phyloP scores from a whole-genome alignment of 2,329 filamentous ascomycete species.

The Nemania abortiva region DNA sequence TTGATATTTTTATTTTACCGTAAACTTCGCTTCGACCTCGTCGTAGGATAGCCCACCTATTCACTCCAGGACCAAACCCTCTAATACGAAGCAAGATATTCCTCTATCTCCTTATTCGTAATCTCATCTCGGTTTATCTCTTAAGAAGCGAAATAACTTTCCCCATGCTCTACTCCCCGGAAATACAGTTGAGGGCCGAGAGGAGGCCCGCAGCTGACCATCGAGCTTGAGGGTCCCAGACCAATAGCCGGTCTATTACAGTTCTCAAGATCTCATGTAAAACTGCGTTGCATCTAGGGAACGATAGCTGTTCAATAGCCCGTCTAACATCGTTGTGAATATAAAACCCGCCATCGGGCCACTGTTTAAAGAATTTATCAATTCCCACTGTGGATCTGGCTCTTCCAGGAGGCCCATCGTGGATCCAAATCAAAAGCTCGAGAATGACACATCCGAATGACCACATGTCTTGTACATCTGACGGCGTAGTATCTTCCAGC shows the following conservation, averaged over 20 bases:
- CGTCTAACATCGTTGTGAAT: background rate
- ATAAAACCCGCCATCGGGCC: background rate
- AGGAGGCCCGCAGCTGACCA: background rate
- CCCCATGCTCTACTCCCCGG: too few relatives aligned
- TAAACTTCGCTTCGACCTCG: too few relatives aligned
- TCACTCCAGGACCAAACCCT: too few relatives aligned
- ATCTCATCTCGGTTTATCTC: too few relatives aligned
- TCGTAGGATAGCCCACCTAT: too few relatives aligned
- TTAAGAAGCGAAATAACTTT: too few relatives aligned
- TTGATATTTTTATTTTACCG: too few relatives aligned
- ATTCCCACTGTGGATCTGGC: background rate
- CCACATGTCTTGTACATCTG: background rate
- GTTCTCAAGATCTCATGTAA: background rate
- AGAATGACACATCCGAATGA: conserved; percentile 1
- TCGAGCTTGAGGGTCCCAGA: background rate
- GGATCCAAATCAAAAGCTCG: background rate
- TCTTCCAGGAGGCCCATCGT: background rate
- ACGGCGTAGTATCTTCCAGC: background rate
- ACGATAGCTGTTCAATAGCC: background rate
- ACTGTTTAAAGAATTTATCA: background rate
- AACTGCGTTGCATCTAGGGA: background rate
- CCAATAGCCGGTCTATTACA: background rate
- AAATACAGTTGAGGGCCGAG: too few relatives aligned
- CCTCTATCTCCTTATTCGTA: too few relatives aligned
- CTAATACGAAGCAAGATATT: too few relatives aligned